Percentiles rank a stretch among this genome's conserved stretches.
These are phyloP conservation scores for Parastagonospora avenae DNA, from an alignment of 2,329 filamentous ascomycete genomes.

Conservation along the genomic window DNA sequence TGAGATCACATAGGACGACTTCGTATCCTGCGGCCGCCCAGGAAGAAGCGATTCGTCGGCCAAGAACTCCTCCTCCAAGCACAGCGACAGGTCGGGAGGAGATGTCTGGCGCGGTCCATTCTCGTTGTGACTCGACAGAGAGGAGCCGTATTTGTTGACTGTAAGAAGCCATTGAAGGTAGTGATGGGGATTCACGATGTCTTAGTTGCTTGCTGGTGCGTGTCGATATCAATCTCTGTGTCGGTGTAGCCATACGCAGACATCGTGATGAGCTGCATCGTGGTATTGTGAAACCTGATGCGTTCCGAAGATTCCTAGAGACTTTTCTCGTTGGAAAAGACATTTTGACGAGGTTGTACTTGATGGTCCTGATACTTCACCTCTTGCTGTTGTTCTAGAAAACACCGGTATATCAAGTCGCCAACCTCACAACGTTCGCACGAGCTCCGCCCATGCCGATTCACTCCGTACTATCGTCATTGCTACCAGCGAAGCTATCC, in stretches of 20 bases:
- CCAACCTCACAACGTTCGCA: not conserved
- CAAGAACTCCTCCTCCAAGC: conserved; percentile 15
- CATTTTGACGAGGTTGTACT: not conserved
- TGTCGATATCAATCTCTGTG: not conserved
- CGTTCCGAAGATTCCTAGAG: not conserved
- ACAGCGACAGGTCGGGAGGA: conserved; percentile 10
- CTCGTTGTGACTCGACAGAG: conserved; percentile 1
- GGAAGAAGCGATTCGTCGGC: conserved; percentile 14
- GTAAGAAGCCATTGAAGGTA: not conserved
- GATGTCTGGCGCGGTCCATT: conserved; percentile 10
- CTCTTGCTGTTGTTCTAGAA: not conserved
- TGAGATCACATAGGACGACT: conserved; percentile 12
- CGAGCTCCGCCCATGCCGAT: not conserved
- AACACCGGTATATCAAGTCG: not conserved
- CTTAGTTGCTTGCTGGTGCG: not conserved
- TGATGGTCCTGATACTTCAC: not conserved
- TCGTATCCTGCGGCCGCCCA: conserved; percentile 15
- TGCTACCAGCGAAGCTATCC: not conserved
- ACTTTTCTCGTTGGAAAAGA: not conserved
- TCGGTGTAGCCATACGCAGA: not conserved
- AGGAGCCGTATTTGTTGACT: not conserved
- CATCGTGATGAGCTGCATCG: not conserved
- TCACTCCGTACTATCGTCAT: not conserved
- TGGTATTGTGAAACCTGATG: not conserved
- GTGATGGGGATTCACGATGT: not conserved